Conservation (phyloP, 1,139 yeast species). For the Dujonia santamariae region DNA sequence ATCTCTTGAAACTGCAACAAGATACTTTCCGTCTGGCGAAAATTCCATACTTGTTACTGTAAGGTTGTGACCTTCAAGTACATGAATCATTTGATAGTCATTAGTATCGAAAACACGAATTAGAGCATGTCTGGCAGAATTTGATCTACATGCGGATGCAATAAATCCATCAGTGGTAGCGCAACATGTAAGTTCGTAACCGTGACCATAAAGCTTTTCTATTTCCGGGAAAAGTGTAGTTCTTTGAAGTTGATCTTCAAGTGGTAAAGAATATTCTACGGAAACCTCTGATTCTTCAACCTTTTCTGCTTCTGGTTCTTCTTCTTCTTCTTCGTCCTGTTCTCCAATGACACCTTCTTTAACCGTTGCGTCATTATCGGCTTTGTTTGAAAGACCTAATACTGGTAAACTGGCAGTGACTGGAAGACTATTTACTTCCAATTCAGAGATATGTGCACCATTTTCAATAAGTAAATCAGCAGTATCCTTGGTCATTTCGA, state of each 20-base stretch:
- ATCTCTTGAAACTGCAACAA: conserved; percentile 87
- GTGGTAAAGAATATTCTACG: conserved; percentile 47
- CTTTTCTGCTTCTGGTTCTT: conserved; percentile 35
- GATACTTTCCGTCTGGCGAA: conserved; percentile 64
- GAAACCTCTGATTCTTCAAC: conserved; percentile 33
- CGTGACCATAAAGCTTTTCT: conserved; percentile 95
- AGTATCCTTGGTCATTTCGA: conserved; percentile 84
- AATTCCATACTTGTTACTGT: conserved; percentile 83
- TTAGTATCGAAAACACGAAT: conserved; percentile 67
- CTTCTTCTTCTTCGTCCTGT: conserved; percentile 36
- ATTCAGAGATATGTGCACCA: conserved; percentile 30
- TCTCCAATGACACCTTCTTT: conserved; percentile 33
- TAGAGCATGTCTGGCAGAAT: conserved; percentile 79
- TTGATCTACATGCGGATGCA: conserved; percentile 92
- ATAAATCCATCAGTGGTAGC: conserved; percentile 69
- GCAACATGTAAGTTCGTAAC: conserved; percentile 84
- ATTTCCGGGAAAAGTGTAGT: conserved; percentile 92
- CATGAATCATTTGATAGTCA: conserved; percentile 36
- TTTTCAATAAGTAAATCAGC: conserved; percentile 48
- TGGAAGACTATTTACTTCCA: conserved; percentile 37
- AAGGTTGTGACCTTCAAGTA: conserved; percentile 63
- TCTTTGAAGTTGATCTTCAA: conserved; percentile 87
- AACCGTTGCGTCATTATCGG: conserved; percentile 43
- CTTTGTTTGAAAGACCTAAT: conserved; percentile 90
- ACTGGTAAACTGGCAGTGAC: conserved; percentile 92